A percentile compares a stretch with the other conserved stretches of the same genome.
Evolutionary conservation across 2,329 filamentous ascomycete genomes (phyloP).

Genomic region (Monosporascus sp.): DNA sequence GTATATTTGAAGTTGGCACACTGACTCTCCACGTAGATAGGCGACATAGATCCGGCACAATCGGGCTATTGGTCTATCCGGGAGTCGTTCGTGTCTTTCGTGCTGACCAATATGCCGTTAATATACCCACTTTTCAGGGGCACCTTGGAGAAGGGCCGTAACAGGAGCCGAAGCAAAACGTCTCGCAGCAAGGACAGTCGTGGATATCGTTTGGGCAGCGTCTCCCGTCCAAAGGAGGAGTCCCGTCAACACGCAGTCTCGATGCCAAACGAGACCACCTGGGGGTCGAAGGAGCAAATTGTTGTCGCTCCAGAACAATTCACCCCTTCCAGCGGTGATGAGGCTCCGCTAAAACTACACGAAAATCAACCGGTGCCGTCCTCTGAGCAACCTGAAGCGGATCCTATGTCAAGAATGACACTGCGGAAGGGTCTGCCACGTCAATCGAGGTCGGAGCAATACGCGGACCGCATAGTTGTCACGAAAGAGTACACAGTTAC

Average conservation of each 20-base stretch:
- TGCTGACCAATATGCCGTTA: conserved; percentile 34
- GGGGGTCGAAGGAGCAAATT: conserved; percentile 16
- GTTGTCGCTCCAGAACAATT: background rate
- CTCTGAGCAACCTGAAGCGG: background rate
- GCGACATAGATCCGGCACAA: conserved; percentile 24
- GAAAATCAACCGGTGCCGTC: conserved; percentile 1
- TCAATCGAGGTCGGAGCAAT: background rate
- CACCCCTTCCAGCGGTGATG: background rate
- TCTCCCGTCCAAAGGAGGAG: conserved; percentile 2
- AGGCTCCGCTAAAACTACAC: conserved; percentile 2
- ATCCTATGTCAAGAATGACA: too few relatives aligned
- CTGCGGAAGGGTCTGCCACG: background rate
- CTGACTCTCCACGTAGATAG: conserved; percentile 10
- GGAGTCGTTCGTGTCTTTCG: conserved; percentile 34
- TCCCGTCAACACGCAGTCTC: conserved; percentile 1
- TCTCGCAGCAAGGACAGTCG: conserved; percentile 1
- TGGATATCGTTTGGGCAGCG: conserved; percentile 11
- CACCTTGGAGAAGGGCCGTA: conserved; percentile 16
- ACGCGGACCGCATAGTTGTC: conserved; percentile 1
- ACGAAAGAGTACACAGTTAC: conserved; percentile 14
- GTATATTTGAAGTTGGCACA: too few relatives aligned
- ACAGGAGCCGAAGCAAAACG: conserved; percentile 3
- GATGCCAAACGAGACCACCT: conserved; percentile 4
- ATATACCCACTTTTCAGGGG: conserved; percentile 28
- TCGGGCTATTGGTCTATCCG: conserved; percentile 33